Percentiles rank a stretch among this genome's conserved stretches.
These are phyloP conservation scores for Globisporangium irregulare DNA, from an alignment of 352 stramenopile species.

Conservation along the genomic window DNA sequence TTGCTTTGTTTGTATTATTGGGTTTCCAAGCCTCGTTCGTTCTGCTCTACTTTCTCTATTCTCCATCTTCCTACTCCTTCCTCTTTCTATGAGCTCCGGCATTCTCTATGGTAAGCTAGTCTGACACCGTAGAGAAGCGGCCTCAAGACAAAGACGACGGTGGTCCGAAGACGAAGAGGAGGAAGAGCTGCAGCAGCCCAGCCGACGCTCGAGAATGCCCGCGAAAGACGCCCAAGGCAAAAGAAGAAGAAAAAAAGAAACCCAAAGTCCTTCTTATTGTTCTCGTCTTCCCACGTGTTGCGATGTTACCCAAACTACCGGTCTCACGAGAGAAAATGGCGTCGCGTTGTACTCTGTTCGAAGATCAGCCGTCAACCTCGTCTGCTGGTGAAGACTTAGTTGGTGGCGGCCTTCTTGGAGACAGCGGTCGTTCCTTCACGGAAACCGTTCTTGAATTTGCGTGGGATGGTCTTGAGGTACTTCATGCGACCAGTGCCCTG, in stretches of 20 bases:
- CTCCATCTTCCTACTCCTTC: not conserved
- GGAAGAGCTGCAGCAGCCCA: conserved; percentile 1
- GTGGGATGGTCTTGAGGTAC: conserved; percentile 98
- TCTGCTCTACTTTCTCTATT: not conserved
- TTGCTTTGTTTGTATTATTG: not conserved
- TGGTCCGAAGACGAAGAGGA: conserved; percentile 1
- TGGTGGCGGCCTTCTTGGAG: conserved; percentile 89
- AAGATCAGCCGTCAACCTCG: not conserved
- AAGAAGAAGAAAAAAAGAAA: conserved; percentile 8
- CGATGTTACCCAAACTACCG: conserved; percentile 34
- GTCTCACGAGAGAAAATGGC: conserved; percentile 6
- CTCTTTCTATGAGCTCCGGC: not conserved
- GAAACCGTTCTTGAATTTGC: conserved; percentile 99
- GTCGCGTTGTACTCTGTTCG: conserved; percentile 9
- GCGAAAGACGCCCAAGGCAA: conserved; percentile 26
- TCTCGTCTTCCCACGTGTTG: conserved; percentile 16
- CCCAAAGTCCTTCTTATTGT: conserved; percentile 15
- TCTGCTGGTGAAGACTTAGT: conserved; percentile 50
- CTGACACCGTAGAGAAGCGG: not conserved
- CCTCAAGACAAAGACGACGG: conserved; percentile 6
- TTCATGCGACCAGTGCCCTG: conserved; percentile 97
- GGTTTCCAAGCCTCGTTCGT: not conserved
- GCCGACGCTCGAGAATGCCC: not conserved
- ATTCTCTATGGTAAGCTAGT: not conserved
- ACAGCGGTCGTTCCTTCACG: conserved; percentile 89